Base-by-base conservation (phyloP, 768 basidiomycete species). In the Trametes cingulata region DNA sequence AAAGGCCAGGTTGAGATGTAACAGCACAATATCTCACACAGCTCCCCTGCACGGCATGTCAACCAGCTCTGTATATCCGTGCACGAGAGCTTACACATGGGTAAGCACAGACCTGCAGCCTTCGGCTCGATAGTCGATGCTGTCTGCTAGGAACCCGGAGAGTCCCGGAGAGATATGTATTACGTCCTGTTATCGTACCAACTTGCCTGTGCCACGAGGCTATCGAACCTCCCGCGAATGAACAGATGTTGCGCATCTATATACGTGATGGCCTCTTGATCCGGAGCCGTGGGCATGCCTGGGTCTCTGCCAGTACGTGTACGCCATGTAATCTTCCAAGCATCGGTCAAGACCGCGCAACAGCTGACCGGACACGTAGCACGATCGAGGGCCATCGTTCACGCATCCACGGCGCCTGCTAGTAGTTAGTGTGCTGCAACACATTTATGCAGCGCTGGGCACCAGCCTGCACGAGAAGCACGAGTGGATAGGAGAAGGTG, bases 191-290 rank as follows among this genome's bases (percentile, higher is more conserved):
- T 56, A 37, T 40, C 40, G 47, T 56, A 56, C 43, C 36, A 10
- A 37, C n/a, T 12, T 46, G 54, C 33, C 19, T 41, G 56, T 50
- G 47, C 47, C 56, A 57, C 56, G 56, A 57, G 56, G 56, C 49
- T 57, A 47, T 42, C 47, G 33, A 39, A n/a, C 33, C 39, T 50
- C 47, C 47, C 39, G 56, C 56, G 56, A 49, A 50, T 57, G 47
- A 41, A 41, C 49, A 37, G 17, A 13, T 42, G 46, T 57, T 41
- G 27, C 19, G 17, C 6, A 9, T 49, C 22, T 24, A 12, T 39
- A 15, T 27, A n/a, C 19, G 7, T 14, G 37, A 25, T 33, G 37
- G 3, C 27, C 10, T 27, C 6, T 33, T 57, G 56, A 57, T 50
- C 46, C 56, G 47, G 43, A 19, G 39, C 24, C 20, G 47, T 15